phyloP scores from a whole-genome alignment of 805 yeast species.

The Metschnikowia baotianmanensis region DNA sequence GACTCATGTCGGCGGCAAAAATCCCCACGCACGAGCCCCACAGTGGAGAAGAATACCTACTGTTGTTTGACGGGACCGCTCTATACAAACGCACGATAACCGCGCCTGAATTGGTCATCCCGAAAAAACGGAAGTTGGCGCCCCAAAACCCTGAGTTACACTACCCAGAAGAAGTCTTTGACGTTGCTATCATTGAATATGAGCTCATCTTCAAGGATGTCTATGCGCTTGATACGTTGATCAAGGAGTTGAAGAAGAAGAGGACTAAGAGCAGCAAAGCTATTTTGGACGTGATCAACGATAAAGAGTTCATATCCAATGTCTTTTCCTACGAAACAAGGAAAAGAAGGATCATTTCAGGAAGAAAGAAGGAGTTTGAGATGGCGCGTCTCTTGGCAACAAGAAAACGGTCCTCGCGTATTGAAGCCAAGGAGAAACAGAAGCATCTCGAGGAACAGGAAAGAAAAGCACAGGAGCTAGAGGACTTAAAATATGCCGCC shows the following conservation, averaged over 20 bases:
- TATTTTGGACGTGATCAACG: conserved; percentile 19
- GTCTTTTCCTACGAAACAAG: conserved; percentile 44
- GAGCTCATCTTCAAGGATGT: conserved; percentile 32
- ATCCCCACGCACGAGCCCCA: not conserved
- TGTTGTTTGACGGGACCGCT: conserved; percentile 50
- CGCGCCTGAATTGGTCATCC: conserved; percentile 29
- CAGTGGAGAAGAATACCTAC: conserved; percentile 30
- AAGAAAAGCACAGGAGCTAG: conserved; percentile 44
- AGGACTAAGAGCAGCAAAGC: conserved; percentile 34
- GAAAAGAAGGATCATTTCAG: conserved; percentile 51
- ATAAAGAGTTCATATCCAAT: conserved; percentile 20
- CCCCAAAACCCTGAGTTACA: conserved; percentile 33
- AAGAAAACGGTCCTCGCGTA: conserved; percentile 70
- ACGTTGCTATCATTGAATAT: conserved; percentile 27
- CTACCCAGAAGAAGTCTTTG: conserved; percentile 30
- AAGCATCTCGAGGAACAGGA: conserved; percentile 52
- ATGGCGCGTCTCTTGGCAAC: conserved; percentile 62
- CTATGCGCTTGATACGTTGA: conserved; percentile 27
- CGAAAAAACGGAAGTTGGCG: conserved; percentile 34
- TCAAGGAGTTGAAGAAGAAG: conserved; percentile 21
- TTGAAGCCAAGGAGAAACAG: conserved; percentile 59
- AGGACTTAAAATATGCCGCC: conserved; percentile 43
- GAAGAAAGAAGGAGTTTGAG: conserved; percentile 60
- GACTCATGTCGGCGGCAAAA: conserved; percentile 19
- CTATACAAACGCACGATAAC: conserved; percentile 40